Percentiles rank a stretch among this genome's conserved stretches.
phyloP scores from a whole-genome alignment of 1,284 basidiomycete genomes.

The Tilletia caries region DNA sequence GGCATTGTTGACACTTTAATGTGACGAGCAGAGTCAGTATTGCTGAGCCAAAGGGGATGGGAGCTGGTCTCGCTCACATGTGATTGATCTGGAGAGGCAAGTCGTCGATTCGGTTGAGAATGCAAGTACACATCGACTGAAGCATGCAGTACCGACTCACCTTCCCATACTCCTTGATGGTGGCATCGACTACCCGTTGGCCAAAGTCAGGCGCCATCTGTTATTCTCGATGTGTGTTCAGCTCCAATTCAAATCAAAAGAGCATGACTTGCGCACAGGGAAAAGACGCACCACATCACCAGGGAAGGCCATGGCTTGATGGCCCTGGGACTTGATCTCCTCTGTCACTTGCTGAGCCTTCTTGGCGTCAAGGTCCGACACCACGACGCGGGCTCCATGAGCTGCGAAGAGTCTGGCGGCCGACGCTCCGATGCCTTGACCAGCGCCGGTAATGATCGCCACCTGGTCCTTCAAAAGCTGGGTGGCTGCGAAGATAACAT shows the following conservation, averaged over 20 bases:
- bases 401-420: slow-evolving; percentile 31
- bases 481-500: slow-evolving; percentile 59
- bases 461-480: slow-evolving; percentile 86
- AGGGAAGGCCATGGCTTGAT: slow-evolving; percentile 59
- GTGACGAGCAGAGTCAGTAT: not conserved
- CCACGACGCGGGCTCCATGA: slow-evolving; percentile 42
- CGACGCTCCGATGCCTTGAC: slow-evolving; percentile 61
- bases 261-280: not conserved
- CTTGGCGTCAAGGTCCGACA: slow-evolving; percentile 65
- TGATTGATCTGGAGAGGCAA: slow-evolving; percentile 74
- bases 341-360: slow-evolving; percentile 32
- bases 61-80: slow-evolving; percentile 13
- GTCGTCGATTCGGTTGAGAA: too few species aligned
- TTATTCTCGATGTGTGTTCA: slow-evolving; percentile 68
- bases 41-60: not conserved
- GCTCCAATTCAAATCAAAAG: not conserved
- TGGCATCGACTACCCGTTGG: slow-evolving; percentile 71
- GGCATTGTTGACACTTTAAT: slow-evolving; percentile 72
- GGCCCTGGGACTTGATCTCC: slow-evolving; percentile 66
- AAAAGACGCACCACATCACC: slow-evolving; percentile 43
- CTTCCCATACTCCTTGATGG: slow-evolving; percentile 59
- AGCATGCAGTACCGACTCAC: slow-evolving; percentile 13
- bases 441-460: slow-evolving; percentile 90
- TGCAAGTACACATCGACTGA: not conserved
- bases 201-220: slow-evolving; percentile 63